phyloP scores from a whole-genome alignment of 805 yeast species.

The Starmerella gropengiesseri region DNA sequence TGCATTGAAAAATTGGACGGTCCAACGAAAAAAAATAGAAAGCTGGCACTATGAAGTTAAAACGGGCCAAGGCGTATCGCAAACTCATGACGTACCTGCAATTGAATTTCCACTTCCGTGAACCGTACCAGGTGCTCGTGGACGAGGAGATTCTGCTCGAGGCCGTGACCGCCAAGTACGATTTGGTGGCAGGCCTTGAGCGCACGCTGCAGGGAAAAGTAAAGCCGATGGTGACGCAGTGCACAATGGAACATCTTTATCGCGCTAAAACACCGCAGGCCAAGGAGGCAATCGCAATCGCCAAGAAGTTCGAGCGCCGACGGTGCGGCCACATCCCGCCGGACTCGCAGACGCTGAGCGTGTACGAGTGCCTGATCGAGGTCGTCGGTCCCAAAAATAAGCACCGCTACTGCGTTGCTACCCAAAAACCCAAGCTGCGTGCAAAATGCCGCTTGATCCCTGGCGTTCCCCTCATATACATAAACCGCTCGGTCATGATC shows the following conservation, averaged over 20 bases:
- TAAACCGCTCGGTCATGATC: constrained; percentile 86
- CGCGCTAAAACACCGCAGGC: constrained; percentile 49
- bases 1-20: too few relatives aligned
- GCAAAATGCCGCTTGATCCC: constrained; percentile 62
- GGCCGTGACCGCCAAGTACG: constrained; percentile 57
- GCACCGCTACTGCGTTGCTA: constrained; percentile 81
- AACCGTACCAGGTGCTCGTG: constrained; percentile 81
- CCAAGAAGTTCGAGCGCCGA: constrained; percentile 79
- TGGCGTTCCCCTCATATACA: constrained; percentile 79
- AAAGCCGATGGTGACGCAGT: constrained; percentile 88
- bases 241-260: constrained; percentile 83
- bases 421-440: constrained; percentile 65
- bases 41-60: constrained; percentile 87
- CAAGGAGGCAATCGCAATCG: constrained; percentile 55
- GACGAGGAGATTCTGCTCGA: constrained; percentile 68
- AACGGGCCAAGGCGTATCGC: constrained; percentile 86
- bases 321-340: constrained; percentile 62
- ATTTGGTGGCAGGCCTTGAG: constrained; percentile 67
- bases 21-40: too few relatives aligned
- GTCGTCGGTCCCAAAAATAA: constrained; percentile 43
- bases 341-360: constrained; percentile 33
- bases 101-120: constrained; percentile 82
- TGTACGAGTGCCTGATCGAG: constrained; percentile 56
- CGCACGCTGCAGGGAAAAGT: constrained; percentile 76
- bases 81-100: constrained; percentile 81